Percentiles rank a stretch among this genome's conserved stretches.
phyloP scores from a whole-genome alignment of 345 rosid species.

The Chamaenerion angustifolium region DNA sequence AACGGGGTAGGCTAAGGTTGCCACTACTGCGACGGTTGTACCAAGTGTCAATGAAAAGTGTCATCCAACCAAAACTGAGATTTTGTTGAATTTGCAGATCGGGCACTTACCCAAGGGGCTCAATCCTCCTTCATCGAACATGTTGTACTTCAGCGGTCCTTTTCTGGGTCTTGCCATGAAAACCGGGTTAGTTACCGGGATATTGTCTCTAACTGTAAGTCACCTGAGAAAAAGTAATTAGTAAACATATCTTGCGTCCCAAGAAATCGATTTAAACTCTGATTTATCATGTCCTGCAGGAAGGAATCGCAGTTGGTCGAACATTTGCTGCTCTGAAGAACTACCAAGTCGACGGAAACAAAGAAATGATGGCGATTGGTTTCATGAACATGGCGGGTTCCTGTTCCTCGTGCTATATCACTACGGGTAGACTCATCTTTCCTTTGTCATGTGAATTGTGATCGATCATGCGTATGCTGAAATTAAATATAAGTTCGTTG shows the following conservation, averaged over 20 bases:
- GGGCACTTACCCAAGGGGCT: slow-evolving; percentile 83
- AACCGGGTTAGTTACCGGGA: slow-evolving; percentile 82
- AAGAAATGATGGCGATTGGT: slow-evolving; percentile 98
- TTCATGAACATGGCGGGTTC: slow-evolving; percentile 93
- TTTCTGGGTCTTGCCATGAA: slow-evolving; percentile 55
- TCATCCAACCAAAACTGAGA: background rate
- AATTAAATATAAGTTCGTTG: background rate
- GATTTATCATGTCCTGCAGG: slow-evolving; percentile 24
- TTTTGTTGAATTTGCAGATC: slow-evolving; percentile 29
- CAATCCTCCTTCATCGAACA: slow-evolving; percentile 86
- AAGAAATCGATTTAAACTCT: too few relatives aligned
- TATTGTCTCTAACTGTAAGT: slow-evolving; percentile 80
- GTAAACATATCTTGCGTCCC: too few relatives aligned
- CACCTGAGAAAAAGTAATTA: background rate
- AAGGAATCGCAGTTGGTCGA: slow-evolving; percentile 98
- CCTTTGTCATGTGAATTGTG: too few relatives aligned
- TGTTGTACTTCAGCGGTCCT: slow-evolving; percentile 46
- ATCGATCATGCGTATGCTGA: background rate
- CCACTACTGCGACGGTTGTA: too few relatives aligned
- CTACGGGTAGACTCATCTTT: slow-evolving; percentile 38
- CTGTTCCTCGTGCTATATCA: slow-evolving; percentile 82
- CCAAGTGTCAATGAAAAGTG: too few relatives aligned
- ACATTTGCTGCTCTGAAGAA: slow-evolving; percentile 77
- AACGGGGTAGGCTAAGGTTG: too few relatives aligned
- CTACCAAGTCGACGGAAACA: slow-evolving; percentile 92